Conservation (phyloP, 176 grass and related monocot species). For the Lolium rigidum region DNA sequence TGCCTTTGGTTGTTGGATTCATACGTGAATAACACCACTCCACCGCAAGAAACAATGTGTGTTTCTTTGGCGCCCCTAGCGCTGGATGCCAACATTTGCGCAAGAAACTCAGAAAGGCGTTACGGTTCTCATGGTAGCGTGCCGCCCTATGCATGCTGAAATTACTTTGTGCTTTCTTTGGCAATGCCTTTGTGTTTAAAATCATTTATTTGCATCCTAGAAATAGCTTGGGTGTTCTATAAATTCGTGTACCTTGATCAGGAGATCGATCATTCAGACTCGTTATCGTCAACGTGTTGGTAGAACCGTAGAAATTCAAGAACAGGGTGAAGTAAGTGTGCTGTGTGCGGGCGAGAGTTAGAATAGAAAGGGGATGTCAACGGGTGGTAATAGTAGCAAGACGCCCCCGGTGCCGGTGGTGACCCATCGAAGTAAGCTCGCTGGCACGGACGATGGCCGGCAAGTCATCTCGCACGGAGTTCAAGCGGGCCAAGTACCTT, state of each 20-base stretch:
- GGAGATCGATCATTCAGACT: neutral
- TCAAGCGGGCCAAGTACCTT: neutral
- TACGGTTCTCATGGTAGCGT: neutral
- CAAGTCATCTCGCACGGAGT: neutral
- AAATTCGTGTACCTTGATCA: neutral
- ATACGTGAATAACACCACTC: neutral
- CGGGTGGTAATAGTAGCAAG: neutral
- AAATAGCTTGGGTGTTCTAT: neutral
- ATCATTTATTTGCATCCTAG: conserved; percentile 1
- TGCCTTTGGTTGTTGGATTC: neutral
- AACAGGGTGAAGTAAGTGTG: neutral
- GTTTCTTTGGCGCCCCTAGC: neutral
- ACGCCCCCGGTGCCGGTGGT: neutral
- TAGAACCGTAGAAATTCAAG: neutral
- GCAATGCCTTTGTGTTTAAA: neutral
- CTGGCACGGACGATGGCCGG: neutral
- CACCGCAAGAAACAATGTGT: neutral
- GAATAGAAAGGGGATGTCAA: neutral
- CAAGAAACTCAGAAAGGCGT: neutral
- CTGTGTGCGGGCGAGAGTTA: neutral
- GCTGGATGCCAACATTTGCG: neutral
- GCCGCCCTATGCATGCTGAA: neutral
- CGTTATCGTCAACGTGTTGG: neutral
- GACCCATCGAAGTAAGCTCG: neutral
- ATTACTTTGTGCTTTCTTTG: conserved; percentile 8